Evolutionary conservation across 2,329 filamentous ascomycete genomes (phyloP), one percentile per base, ranked within the genome.

Genomic region (Dendrostoma leiphaemia): DNA sequence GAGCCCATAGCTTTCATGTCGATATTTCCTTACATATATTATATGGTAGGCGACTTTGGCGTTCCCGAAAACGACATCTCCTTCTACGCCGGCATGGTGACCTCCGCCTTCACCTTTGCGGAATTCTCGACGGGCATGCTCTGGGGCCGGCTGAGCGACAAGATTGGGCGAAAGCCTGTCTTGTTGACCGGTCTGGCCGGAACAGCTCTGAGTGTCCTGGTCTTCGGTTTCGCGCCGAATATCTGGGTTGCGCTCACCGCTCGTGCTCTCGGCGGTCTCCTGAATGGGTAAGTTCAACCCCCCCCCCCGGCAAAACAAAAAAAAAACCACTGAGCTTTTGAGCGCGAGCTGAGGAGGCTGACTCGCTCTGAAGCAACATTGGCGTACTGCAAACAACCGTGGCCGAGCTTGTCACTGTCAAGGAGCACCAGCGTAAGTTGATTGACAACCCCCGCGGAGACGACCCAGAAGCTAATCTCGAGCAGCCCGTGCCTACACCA

Each of bases 1-100:
- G 94, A 99, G 70, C 94, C 94, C 49, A 97, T 99, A 71, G 94
- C 94, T 6, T 97, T 99, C 79, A 97, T 97, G 91, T 97, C 92
- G 51, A 97, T 97, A 63, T 97, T 99, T 69, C 94, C 94, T 1
- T 99, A 97, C 72, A 91, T 96, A 63, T 97, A 96, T 76, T 93
- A 89, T 77, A 97, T 99, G 94, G 88, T 97, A 63, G 81, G 91
- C 65, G 91, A 91, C 58, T 97, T 97, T 73, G 79, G 89, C 65
- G 86, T 96, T 67, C 90, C 91, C 59, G 79, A 90, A 44, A 85
- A 91, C 67, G 85, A 89, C 67, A 95, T 97, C 62, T 90, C 92
- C 13, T 84, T 97, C 53, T 97, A 96, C 70, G 91, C 91, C 24
- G 93, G 94, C 65, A 90, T 97, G 85, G 91, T 97, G 59, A 97